Conservation (phyloP, 768 basidiomycete genomes). For the Tricholoma bakamatsutake region DNA sequence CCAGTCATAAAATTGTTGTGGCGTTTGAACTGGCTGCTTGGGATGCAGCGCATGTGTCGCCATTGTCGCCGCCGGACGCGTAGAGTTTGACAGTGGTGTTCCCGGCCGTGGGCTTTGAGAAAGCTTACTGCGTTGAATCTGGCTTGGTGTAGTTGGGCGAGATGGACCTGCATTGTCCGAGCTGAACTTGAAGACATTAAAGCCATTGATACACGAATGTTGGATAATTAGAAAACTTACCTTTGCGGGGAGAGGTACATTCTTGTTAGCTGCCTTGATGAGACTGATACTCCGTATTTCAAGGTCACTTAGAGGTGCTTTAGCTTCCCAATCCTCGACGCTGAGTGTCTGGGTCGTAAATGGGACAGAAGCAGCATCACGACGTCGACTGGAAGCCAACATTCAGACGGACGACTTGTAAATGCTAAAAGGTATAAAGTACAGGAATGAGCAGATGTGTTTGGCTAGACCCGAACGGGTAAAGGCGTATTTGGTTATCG, state of each 20-base stretch:
- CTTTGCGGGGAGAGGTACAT: slow-evolving; percentile 65
- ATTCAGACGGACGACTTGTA: too few species aligned
- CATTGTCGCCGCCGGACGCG: slow-evolving; percentile 5
- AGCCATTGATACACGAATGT: slow-evolving; percentile 4
- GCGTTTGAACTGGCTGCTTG: slow-evolving; percentile 74
- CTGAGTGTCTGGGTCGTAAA: slow-evolving; percentile 35
- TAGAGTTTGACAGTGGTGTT: slow-evolving; percentile 28
- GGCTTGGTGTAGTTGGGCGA: slow-evolving; percentile 34
- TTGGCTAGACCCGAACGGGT: too few species aligned
- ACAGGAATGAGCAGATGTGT: neutral
- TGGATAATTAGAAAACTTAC: slow-evolving; percentile 34
- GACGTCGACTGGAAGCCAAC: slow-evolving; percentile 13
- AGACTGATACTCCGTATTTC: slow-evolving; percentile 60
- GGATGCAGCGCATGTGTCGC: slow-evolving; percentile 59
- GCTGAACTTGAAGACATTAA: slow-evolving; percentile 22
- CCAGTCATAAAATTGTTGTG: slow-evolving; percentile 98
- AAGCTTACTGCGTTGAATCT: slow-evolving; percentile 25
- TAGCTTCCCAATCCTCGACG: slow-evolving; percentile 90
- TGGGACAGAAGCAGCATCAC: slow-evolving; percentile 5
- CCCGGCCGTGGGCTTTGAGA: slow-evolving; percentile 30
- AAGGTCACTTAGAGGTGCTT: slow-evolving; percentile 66
- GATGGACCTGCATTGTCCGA: slow-evolving; percentile 25
- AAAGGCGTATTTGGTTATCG: neutral
- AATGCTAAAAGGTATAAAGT: too few species aligned
- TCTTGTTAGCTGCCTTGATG: slow-evolving; percentile 58